Conservation (phyloP, 164 flowering plant species). For the Kalanchoe fedtschenkoi region DNA sequence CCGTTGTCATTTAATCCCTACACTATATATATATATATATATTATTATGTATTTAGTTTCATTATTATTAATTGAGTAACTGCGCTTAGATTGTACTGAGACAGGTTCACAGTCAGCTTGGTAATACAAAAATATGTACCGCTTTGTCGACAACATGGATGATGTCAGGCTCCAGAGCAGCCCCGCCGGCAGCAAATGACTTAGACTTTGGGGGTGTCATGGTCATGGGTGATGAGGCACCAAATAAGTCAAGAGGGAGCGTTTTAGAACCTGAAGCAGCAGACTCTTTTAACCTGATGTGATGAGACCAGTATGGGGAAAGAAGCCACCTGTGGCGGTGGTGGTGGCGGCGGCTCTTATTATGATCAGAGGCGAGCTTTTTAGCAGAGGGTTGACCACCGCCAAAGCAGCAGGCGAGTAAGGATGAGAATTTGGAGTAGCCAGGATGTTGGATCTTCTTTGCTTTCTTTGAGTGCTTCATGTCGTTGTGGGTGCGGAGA, state of each 20-base stretch:
- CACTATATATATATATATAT: too few relatives aligned
- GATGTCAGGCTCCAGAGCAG: not conserved
- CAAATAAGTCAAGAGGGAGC: not conserved
- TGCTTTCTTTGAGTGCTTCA: not conserved
- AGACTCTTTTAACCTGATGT: not conserved
- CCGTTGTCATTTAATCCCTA: too few relatives aligned
- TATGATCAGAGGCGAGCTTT: constrained; percentile 3
- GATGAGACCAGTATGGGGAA: constrained; percentile 1
- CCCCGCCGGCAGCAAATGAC: not conserved
- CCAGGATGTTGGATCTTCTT: not conserved
- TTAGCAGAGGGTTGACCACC: constrained; percentile 1
- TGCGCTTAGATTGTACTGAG: too few relatives aligned
- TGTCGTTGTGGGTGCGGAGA: not conserved
- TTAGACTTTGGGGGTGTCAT: not conserved
- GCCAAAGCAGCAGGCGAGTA: not conserved
- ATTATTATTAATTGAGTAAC: too few relatives aligned
- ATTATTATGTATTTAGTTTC: too few relatives aligned
- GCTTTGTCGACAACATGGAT: not conserved
- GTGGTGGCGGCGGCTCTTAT: not conserved
- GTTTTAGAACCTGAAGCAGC: not conserved
- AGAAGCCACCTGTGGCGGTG: constrained; percentile 2
- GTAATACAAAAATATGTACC: too few relatives aligned
- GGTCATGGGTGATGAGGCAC: not conserved
- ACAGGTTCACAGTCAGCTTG: too few relatives aligned
- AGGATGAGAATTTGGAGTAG: not conserved